Base-by-base conservation (phyloP, 345 rosid genomes). In the Turnera subulata region DNA sequence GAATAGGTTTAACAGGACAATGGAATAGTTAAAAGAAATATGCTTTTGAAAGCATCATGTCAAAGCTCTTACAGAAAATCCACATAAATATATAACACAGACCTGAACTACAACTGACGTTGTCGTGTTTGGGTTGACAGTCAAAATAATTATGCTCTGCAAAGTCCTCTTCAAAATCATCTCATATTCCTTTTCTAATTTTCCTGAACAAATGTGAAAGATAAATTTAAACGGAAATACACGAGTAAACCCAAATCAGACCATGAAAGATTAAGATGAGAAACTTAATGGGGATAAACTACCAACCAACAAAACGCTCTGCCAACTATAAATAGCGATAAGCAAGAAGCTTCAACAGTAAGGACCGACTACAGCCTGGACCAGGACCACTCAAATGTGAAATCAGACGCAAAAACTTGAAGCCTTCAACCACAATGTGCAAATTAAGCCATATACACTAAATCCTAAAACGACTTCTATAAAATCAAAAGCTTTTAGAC, bases 51-150 rank as follows among this genome's bases (percentile, higher is more conserved):
- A 54, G 18, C 44, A 37, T 11, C 15, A 46, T 38, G 20, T 23
- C 43, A 17, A 39, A 24, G 21, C 17, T 40, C 50, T 47, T 21
- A 20, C 6, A 14, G 56, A 21, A 13, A 53, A 21, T 12, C 9
- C 39, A 49, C 2, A 20, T 15, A 44, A 12, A 2, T n/a, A n/a
- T n/a, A n/a, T n/a, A 38, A 39, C 49, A 48, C 61, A 23, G 23
- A 89, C 97, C 84, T 87, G 95, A 73, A 93, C 53, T 51, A 87
- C 82, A 50, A 93, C 58, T 11, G 97, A 85, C 1, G 99, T 84
- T 14, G 97, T 89, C 44, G 96, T 89, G 66, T 93, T 89, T 29
- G 95, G 96, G 70, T 93, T 84, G 25, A 82, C 49, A 1, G 90
- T 84, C 79, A 87, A 71, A 55, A 89, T 69, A 66, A 94, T 87